Evolutionary conservation across 805 yeast genomes (phyloP), one percentile per base, ranked within the genome.

Genomic region (Metschnikowia bowlesiae): DNA sequence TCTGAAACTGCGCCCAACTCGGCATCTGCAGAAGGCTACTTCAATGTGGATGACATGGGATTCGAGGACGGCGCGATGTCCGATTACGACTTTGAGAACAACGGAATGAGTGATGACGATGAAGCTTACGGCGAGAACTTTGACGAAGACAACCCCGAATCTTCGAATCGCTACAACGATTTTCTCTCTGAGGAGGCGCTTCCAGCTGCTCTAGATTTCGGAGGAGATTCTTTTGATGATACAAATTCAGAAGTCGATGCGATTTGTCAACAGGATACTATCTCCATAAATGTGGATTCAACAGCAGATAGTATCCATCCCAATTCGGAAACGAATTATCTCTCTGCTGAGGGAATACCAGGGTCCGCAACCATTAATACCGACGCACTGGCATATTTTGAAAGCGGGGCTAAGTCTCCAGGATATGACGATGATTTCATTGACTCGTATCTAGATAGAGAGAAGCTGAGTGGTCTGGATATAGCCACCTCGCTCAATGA

Each of bases 81-180:
- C 6, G 76, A 69, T 51, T 73, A 73, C 46, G 78, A 73, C 50
- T 73, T 63, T 54, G 78, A 73, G 39, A 72, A 73, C 53, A 73
- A 73, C 50, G 77, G 78, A 1, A 49, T 69, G 46, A 71, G 62
- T 14, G 71, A 69, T 34, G 58, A 47, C 14, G 56, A 42, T 11
- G 22, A 22, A 3, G 57, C 46, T 13, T 59, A 54, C 33, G 56
- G 39, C 9, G 56, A 48, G 11, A 58, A 53, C 31, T 63, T 59
- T 18, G 61, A 40, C 10, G 66, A 59, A 39, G 54, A 46, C 11
- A 49, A 49, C 34, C 51, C 52, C 9, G 53, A 47, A 22, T 39
- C 54, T 11, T 47, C 45, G 13, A 42, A 48, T 43, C 54, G 53
- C 47, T 44, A 39, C 53, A 41, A 53, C 30, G 53, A 63, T 61